Percentiles rank a stretch among this genome's conserved stretches.
phyloP scores from a whole-genome alignment of 345 rosid species.

The Schrenkiella parvula region DNA sequence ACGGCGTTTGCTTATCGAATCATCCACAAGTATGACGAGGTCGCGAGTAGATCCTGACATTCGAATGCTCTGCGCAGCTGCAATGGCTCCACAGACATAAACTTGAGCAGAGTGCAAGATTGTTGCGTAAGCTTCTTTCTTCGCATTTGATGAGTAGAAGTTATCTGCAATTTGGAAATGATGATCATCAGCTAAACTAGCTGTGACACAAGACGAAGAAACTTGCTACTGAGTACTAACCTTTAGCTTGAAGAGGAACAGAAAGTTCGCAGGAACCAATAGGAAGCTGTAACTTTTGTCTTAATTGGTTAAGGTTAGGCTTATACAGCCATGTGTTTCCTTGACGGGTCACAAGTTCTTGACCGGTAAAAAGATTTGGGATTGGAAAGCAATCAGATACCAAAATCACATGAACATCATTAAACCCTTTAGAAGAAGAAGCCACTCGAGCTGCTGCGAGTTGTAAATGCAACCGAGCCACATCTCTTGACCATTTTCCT shows the following conservation, averaged over 20 bases:
- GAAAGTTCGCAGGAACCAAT: constrained; percentile 88
- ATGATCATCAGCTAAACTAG: constrained; percentile 3
- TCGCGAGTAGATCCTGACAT: constrained; percentile 88
- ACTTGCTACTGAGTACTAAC: constrained; percentile 39
- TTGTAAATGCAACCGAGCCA: constrained; percentile 81
- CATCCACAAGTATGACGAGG: constrained; percentile 81
- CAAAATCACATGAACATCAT: constrained; percentile 61
- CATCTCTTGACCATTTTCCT: constrained; percentile 78
- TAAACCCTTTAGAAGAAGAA: constrained; percentile 67
- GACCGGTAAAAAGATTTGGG: constrained; percentile 80
- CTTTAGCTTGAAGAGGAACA: constrained; percentile 80
- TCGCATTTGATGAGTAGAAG: constrained; percentile 55
- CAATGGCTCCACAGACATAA: constrained; percentile 87
- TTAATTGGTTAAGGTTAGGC: constrained; percentile 53
- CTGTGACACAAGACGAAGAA: neutral
- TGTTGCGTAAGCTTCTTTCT: constrained; percentile 80
- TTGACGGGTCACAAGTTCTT: constrained; percentile 52
- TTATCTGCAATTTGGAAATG: constrained; percentile 40
- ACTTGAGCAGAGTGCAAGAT: constrained; percentile 80
- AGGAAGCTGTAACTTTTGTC: constrained; percentile 68
- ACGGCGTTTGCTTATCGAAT: constrained; percentile 61
- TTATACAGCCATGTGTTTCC: constrained; percentile 77
- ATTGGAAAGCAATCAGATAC: constrained; percentile 67
- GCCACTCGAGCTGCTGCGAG: constrained; percentile 80
- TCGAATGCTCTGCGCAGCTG: constrained; percentile 84